A percentile compares a stretch with the other conserved stretches of the same genome.
Conservation (phyloP, 768 basidiomycete genomes). For the Tremella yokohamensis region DNA sequence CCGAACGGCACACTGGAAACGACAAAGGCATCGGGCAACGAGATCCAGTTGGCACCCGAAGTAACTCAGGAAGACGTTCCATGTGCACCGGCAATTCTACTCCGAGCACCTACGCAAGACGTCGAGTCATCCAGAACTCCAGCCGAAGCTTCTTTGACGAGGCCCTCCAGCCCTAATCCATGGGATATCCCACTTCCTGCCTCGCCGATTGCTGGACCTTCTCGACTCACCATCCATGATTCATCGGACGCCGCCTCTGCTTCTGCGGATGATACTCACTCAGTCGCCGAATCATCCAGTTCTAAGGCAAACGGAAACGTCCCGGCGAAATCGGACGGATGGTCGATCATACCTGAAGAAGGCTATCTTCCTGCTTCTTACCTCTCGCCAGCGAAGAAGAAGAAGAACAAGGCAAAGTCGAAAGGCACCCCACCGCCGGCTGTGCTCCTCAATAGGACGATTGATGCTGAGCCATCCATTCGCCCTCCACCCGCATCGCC, state of each 20-base stretch:
- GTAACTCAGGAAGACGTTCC: neutral
- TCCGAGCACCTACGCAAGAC: neutral
- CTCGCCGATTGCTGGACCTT: constrained; percentile 32
- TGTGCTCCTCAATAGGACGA: neutral
- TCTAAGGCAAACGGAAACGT: constrained; percentile 3
- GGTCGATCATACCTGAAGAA: constrained; percentile 38
- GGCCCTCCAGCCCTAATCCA: constrained; percentile 7
- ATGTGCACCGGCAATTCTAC: neutral
- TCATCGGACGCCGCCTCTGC: neutral
- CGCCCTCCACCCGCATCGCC: constrained; percentile 3
- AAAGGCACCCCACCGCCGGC: constrained; percentile 6
- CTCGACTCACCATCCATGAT: constrained; percentile 8
- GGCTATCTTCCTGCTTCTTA: constrained; percentile 31
- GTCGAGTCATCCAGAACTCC: constrained; percentile 14
- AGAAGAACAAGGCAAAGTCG: constrained; percentile 30
- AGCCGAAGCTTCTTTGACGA: neutral
- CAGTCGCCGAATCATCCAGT: constrained; percentile 5
- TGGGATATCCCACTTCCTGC: constrained; percentile 31
- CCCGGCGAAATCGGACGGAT: constrained; percentile 16
- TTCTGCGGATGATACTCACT: constrained; percentile 5
- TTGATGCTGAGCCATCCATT: neutral
- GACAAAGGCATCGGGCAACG: neutral
- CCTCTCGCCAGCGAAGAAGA: constrained; percentile 7
- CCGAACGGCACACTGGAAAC: neutral
- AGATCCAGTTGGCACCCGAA: neutral